Conservation (phyloP, 2,329 filamentous ascomycete genomes). For the Dactylonectria macrodidyma region DNA sequence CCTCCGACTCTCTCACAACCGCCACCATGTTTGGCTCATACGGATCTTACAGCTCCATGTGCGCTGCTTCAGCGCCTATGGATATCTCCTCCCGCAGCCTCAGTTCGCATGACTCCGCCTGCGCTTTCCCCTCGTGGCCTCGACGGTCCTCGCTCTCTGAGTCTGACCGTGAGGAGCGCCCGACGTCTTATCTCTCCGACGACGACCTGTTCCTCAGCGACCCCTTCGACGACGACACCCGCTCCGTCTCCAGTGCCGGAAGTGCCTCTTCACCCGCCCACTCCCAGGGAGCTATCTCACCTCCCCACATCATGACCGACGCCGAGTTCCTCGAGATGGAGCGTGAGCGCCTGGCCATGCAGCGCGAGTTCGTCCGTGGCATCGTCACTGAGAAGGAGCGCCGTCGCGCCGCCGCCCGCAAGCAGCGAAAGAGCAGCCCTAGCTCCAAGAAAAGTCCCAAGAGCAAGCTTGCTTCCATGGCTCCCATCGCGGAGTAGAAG, state of each 20-base stretch:
- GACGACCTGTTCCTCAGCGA: slow-evolving; percentile 73
- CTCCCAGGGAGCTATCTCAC: slow-evolving; percentile 48
- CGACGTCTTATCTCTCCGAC: slow-evolving; percentile 73
- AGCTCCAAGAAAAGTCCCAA: slow-evolving; percentile 66
- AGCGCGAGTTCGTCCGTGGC: slow-evolving; percentile 67
- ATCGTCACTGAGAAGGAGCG: slow-evolving; percentile 70
- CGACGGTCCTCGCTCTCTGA: slow-evolving; percentile 67
- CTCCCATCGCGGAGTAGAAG: slow-evolving; percentile 62
- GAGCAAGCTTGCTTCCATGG: slow-evolving; percentile 64
- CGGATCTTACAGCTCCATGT: slow-evolving; percentile 66
- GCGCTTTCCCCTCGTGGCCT: slow-evolving; percentile 73
- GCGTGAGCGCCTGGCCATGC: slow-evolving; percentile 63
- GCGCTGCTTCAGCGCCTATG: slow-evolving; percentile 60
- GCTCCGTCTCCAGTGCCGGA: slow-evolving; percentile 64
- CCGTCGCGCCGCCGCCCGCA: slow-evolving; percentile 58
- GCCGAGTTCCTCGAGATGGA: slow-evolving; percentile 66
- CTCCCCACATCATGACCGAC: slow-evolving; percentile 58
- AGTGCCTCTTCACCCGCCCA: slow-evolving; percentile 53
- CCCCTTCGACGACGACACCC: slow-evolving; percentile 65
- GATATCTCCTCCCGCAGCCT: slow-evolving; percentile 61
- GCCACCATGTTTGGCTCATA: slow-evolving; percentile 65
- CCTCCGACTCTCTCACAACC: slow-evolving; percentile 38
- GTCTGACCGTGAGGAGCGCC: slow-evolving; percentile 59
- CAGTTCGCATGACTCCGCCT: slow-evolving; percentile 59
- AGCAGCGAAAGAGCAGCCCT: slow-evolving; percentile 55